Conservation (phyloP, 2,329 filamentous ascomycete genomes). For the Aaosphaeria arxii region DNA sequence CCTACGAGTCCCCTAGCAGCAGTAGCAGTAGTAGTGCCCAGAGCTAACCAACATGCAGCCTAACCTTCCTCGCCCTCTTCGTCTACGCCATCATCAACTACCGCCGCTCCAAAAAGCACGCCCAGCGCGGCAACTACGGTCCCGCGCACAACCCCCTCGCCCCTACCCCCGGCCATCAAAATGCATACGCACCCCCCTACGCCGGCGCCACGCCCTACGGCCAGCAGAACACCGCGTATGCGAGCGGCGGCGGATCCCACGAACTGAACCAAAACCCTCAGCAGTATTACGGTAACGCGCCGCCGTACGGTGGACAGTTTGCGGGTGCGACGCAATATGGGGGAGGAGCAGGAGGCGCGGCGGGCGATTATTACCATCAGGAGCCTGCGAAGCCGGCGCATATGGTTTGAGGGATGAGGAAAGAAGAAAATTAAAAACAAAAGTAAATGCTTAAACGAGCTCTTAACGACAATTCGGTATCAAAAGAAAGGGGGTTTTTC, state of each 20-base stretch:
- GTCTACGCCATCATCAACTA: slow-evolving; percentile 38
- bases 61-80: slow-evolving; percentile 36
- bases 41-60: slow-evolving; percentile 15
- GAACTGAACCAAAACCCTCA: too few relatives aligned
- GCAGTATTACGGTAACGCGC: too few relatives aligned
- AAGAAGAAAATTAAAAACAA: too few relatives aligned
- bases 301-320: too few relatives aligned
- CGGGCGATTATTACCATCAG: slow-evolving; percentile 18
- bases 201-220: slow-evolving; percentile 13
- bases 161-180: slow-evolving; percentile 6
- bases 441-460: too few relatives aligned
- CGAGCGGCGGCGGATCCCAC: slow-evolving; percentile 4
- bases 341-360: slow-evolving; percentile 1
- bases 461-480: too few relatives aligned
- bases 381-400: slow-evolving; percentile 25
- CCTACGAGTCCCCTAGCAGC: not conserved
- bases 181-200: not conserved
- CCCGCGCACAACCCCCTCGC: slow-evolving; percentile 27
- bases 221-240: slow-evolving; percentile 22
- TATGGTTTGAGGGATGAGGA: slow-evolving; percentile 13
- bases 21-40: too few relatives aligned
- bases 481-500: too few relatives aligned
- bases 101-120: slow-evolving; percentile 34
- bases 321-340: too few relatives aligned
- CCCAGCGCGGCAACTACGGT: slow-evolving; percentile 30